Base-by-base conservation (phyloP, 495 filamentous ascomycete genomes). In the Neurospora sp. region DNA sequence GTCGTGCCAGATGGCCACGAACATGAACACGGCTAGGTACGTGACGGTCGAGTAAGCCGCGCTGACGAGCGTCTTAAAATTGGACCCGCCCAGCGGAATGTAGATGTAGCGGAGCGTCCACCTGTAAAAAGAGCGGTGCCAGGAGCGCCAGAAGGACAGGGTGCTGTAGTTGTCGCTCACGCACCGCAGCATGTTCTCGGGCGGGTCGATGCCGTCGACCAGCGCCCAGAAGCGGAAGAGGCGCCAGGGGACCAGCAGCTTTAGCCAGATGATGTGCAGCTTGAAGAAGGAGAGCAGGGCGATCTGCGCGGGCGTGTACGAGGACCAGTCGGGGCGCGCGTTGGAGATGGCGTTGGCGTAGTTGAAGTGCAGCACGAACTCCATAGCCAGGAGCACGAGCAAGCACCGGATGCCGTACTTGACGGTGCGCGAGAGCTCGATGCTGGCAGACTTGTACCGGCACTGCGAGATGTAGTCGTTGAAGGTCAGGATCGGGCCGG, bases 151-250 rank as follows among this genome's bases (percentile, higher is more conserved):
- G 83, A 99, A 99, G 35, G 88, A 90, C n/a, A 93, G 85, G 8
- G 92, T 90, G 71, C 91, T 94, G 83, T 94, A 97, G 80, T 98
- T 98, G 83, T 99, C 89, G 76, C 90, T 93, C 83, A 98, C 93
- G 84, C 96, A 99, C 76, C 96, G 93, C 69, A 98, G 87, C 93
- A 99, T 96, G 82, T 99, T 99, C 80, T 99, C 96, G 3, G 96
- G 94, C 0, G 96, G 94, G 79, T 99, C 96, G 76, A 98, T 88
- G 74, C 92, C 91, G 79, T 99, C 96, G 48, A 93, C 77, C 3
- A 98, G 86, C 0, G 92, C 84, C 96, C 96, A 99, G 27, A 99
- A 88, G 7, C 96, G 93, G 88, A 99, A 99, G 82, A 98, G 92
- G 8, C 96, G 92, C 94, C 94, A 99, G 14, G 95, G 96, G 4